Base-by-base conservation (phyloP, 805 yeast genomes). In the Wickerhamiella occidentalis region DNA sequence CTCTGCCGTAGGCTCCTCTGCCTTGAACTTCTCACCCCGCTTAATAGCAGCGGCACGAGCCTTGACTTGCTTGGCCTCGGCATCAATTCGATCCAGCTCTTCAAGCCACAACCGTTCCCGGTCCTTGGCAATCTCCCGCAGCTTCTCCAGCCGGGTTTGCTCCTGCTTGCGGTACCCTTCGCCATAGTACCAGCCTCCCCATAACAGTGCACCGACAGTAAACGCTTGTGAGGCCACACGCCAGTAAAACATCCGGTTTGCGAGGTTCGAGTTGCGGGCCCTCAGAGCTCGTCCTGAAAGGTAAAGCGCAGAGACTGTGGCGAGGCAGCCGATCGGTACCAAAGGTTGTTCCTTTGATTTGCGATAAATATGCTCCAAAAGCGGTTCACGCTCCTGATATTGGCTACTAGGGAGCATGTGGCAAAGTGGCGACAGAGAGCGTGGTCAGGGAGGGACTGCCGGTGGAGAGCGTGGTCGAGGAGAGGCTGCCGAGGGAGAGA, bases 51-150 rank as follows among this genome's bases (percentile, higher is more conserved):
- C 54, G 22, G 58, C 58, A 42, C 55, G 54, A 35, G 45, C 36
- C 21, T 45, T 49, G 44, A 52, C 53, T 40, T 43, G 40, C 51
- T 54, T 52, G 8, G 60, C 53, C 45, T 79, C 82, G 12, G 65
- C 74, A 63, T 87, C 96, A 64, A 94, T 76, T 68, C 95, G 76
- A 62, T 87, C 96, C 59, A 87, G 72, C 54, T 66, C 69, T 61
- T 83, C 85, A 53, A 87, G 82, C 96, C 96, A 88, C 56, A 88
- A 62, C 58, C 69, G 71, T 62, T 88, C 95, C 70, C 96, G 80
- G 61, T 77, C 67, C 64, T 82, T 82, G 38, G 96, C 94, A 75
- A 85, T 83, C 58, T 80, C 83, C 48, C 77, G 69, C 56, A 84
- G 70, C 54, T 70, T 62, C 28, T 83, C 90, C 56, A 85, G 90